Evolutionary conservation across 2,329 filamentous ascomycete genomes (phyloP), one percentile per base, ranked within the genome.

Genomic region (Boeremia lycopersici): DNA sequence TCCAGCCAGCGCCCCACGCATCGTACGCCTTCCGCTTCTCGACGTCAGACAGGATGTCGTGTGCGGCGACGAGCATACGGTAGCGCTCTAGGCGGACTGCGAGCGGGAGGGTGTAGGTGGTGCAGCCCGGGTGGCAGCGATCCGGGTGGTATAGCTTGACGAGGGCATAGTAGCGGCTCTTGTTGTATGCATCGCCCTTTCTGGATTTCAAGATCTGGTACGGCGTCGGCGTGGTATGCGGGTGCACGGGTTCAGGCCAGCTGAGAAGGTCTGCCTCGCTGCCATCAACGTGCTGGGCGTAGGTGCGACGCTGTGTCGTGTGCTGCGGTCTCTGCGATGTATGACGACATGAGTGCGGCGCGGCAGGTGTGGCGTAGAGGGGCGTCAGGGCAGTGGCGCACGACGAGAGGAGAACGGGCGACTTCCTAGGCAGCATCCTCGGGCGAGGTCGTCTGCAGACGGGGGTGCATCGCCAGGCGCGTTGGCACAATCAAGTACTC

Each of bases 91-190:
- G 81, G 57, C 89, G 88, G 28, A 84, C 82, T 25, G 84, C 76
- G 17, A 84, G 81, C 0, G 90, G 79, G 26, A 72, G 79, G 72
- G 56, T 78, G 74, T 55, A 77, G 74, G 68, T 67, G 54, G 74
- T 76, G 33, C 71, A 71, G 34, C 64, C 53, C 36, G 63, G 46
- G 35, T 74, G 70, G 52, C 70, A 72, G 55, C 84, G 85, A 74
- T 99, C 95, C 0, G 95, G 95, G 71, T 99, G 95, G 78, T 99
- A 99, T 41, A 96, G 81, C 79, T 98, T 99, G 53, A 96, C 95
- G 47, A 99, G 85, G 69, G 93, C 84, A 75, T 96, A 95, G 81
- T 92, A 99, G 56, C 86, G 86, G 38, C 82, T 78, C 76, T 99
- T 98, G 59, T 85, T 88, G 75, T 99, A 98, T 2, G 86, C 83